A percentile compares a stretch with the other conserved stretches of the same genome.
Evolutionary conservation across 2,329 filamentous ascomycete genomes (phyloP).

Genomic region (Stachybotrys chartarum): DNA sequence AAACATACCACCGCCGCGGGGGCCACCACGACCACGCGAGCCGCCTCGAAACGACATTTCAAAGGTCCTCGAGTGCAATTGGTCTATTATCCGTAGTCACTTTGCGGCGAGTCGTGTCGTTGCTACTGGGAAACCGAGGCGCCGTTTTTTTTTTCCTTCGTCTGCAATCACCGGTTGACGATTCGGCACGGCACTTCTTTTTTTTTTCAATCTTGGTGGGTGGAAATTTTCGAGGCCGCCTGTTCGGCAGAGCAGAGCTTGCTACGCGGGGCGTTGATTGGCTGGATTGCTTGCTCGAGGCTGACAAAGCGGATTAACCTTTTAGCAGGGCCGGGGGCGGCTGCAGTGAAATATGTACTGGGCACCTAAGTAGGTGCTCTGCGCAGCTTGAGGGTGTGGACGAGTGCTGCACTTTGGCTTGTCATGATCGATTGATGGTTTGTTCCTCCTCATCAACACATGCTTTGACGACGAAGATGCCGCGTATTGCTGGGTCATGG

Average conservation of each 20-base stretch:
- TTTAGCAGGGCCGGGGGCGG: slow-evolving; percentile 3
- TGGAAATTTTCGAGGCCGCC: slow-evolving; percentile 20
- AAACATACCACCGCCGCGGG: slow-evolving; percentile 22
- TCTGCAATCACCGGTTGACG: too few species aligned
- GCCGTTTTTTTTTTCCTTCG: neutral
- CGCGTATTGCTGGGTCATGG: too few species aligned
- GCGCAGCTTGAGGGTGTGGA: too few species aligned
- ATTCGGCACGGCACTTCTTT: too few species aligned
- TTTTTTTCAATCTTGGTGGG: slow-evolving; percentile 11
- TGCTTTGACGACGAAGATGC: too few species aligned
- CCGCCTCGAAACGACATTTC: slow-evolving; percentile 32
- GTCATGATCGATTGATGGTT: too few species aligned
- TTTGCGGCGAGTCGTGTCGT: neutral
- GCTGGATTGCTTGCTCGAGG: neutral
- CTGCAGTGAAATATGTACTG: neutral
- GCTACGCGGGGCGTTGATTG: slow-evolving; percentile 12
- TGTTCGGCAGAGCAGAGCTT: slow-evolving; percentile 12
- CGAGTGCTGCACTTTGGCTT: too few species aligned
- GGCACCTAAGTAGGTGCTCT: neutral
- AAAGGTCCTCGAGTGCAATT: neutral
- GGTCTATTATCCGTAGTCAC: neutral
- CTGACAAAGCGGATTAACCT: slow-evolving; percentile 11
- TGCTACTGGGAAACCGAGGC: neutral
- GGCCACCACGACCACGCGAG: slow-evolving; percentile 25
- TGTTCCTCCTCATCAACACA: too few species aligned